phyloP scores from a whole-genome alignment of 768 basidiomycete species.

The Dacryopinax primogenitus region DNA sequence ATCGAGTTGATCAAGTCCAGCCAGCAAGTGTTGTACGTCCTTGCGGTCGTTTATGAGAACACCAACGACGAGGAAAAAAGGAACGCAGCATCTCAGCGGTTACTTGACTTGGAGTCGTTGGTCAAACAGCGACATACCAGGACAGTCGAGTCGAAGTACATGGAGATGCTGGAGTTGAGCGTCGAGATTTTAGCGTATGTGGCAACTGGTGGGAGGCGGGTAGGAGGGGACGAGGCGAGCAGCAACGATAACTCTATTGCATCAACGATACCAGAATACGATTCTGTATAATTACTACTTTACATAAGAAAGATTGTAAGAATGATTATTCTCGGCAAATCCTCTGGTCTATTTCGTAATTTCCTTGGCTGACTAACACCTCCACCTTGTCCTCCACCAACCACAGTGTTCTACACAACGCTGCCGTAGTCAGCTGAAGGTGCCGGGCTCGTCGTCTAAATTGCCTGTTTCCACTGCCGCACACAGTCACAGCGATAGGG shows the following conservation, averaged over 20 bases:
- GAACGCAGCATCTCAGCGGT: constrained; percentile 26
- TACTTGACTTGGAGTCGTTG: not conserved
- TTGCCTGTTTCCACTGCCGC: not conserved
- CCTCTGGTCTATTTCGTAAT: no score
- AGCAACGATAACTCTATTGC: not conserved
- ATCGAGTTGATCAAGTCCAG: constrained; percentile 48
- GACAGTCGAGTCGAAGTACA: not conserved
- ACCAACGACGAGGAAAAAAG: constrained; percentile 43
- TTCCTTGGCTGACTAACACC: not conserved
- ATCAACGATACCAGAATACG: constrained; percentile 6
- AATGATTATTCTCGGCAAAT: no score
- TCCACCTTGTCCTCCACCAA: constrained; percentile 6
- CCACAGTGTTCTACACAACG: not conserved
- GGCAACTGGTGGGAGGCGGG: not conserved
- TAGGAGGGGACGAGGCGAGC: not conserved
- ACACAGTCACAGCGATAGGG: not conserved
- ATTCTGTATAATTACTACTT: not conserved
- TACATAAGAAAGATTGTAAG: no score
- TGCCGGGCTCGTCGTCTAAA: constrained; percentile 8
- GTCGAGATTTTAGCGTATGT: not conserved
- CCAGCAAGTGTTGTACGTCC: constrained; percentile 57
- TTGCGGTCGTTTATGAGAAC: constrained; percentile 61
- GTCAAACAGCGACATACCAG: not conserved
- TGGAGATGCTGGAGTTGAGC: not conserved
- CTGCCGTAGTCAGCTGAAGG: not conserved